Percentiles rank a stretch among this genome's conserved stretches.
phyloP scores from a whole-genome alignment of 2,329 filamentous ascomycete genomes.

The Cercospora sp. region DNA sequence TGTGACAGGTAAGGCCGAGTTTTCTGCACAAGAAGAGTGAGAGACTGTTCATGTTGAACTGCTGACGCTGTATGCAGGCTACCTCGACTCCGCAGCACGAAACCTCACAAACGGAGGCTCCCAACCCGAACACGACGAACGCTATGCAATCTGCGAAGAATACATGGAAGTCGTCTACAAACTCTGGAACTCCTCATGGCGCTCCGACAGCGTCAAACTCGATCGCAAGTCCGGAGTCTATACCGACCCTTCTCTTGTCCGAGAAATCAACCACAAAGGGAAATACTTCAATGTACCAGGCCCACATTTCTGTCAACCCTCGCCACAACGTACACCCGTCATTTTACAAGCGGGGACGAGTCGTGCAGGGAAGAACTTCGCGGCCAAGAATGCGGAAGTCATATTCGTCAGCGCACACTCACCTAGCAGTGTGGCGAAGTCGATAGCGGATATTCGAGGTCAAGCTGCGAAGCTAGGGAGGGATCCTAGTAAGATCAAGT shows the following conservation, averaged over 20 bases:
- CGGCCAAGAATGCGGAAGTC: slow-evolving; percentile 68
- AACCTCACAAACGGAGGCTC: slow-evolving; percentile 59
- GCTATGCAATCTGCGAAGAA: slow-evolving; percentile 64
- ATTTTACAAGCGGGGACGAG: slow-evolving; percentile 71
- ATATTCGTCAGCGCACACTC: slow-evolving; percentile 69
- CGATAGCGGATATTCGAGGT: slow-evolving; percentile 62
- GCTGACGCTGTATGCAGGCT: slow-evolving; percentile 44
- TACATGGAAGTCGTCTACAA: slow-evolving; percentile 64
- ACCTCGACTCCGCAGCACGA: slow-evolving; percentile 65
- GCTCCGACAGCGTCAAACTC: slow-evolving; percentile 63
- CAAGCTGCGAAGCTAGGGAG: slow-evolving; percentile 57
- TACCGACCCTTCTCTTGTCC: slow-evolving; percentile 57
- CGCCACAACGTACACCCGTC: slow-evolving; percentile 67
- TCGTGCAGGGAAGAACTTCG: slow-evolving; percentile 64
- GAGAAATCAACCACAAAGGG: slow-evolving; percentile 65
- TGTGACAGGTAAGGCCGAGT: slow-evolving; percentile 51
- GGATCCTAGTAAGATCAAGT: slow-evolving; percentile 63
- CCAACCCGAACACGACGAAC: slow-evolving; percentile 64
- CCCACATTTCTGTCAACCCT: slow-evolving; percentile 65
- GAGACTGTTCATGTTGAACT: not conserved
- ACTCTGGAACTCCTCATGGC: slow-evolving; percentile 66
- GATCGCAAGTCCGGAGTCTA: slow-evolving; percentile 62
- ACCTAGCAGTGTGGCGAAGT: slow-evolving; percentile 61
- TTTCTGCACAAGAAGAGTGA: not conserved
- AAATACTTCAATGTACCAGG: slow-evolving; percentile 65